Conservation (phyloP, 2,329 filamentous ascomycete species). For the Periconia digitata region DNA sequence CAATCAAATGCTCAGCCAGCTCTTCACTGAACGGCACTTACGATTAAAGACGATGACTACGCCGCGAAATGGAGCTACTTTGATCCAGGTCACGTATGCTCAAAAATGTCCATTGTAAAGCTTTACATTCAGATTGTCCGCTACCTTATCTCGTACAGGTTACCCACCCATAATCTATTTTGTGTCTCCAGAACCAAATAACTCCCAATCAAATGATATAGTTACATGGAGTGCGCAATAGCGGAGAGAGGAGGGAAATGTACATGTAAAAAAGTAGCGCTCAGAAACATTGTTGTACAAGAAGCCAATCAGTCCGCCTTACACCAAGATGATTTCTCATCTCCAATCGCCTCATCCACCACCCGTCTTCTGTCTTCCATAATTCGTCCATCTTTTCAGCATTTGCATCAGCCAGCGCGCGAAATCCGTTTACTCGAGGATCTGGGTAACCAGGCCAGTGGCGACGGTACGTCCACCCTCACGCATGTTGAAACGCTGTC, state of each 20-base stretch:
- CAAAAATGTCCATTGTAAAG: not conserved
- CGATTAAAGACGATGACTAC: no score
- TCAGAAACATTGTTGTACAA: conserved; percentile 11
- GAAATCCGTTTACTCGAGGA: conserved; percentile 31
- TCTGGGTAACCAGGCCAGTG: conserved; percentile 43
- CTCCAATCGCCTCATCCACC: not conserved
- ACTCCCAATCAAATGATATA: not conserved
- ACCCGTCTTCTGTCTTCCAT: not conserved
- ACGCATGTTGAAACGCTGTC: conserved; percentile 97
- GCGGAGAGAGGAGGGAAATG: conserved; percentile 10
- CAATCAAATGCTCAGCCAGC: no score
- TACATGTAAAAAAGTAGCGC: conserved; percentile 11
- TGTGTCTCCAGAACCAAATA: conserved; percentile 1
- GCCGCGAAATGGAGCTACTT: no score
- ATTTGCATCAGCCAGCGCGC: not conserved
- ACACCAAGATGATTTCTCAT: not conserved
- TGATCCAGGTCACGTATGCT: no score
- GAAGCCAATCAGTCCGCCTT: conserved; percentile 4
- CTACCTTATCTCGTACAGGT: not conserved
- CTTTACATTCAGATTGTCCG: not conserved
- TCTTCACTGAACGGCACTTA: no score
- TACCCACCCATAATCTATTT: conserved; percentile 8
- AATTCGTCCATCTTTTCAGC: not conserved
- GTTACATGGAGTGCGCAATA: conserved; percentile 3
- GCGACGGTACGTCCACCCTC: conserved; percentile 75